Conservation (phyloP, 305 asterid species). For the Nicotiana rustica region DNA sequence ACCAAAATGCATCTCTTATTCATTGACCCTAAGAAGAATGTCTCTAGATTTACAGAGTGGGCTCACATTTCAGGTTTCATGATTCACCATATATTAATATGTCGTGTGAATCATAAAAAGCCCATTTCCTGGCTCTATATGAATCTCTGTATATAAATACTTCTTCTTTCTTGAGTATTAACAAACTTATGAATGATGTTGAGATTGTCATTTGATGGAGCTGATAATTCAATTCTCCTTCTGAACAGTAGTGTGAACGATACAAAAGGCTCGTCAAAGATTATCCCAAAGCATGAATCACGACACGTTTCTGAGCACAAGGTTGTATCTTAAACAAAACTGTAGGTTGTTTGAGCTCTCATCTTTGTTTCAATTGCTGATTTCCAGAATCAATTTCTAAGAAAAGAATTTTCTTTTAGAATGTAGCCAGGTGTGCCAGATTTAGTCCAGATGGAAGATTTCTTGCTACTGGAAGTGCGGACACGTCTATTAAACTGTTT, state of each 20-base stretch:
- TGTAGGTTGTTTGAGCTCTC: conserved; percentile 30
- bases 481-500: conserved; percentile 83
- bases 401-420: conserved; percentile 47
- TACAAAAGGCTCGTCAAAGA: conserved; percentile 73
- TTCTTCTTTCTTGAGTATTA: not conserved
- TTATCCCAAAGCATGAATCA: conserved; percentile 78
- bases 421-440: conserved; percentile 86
- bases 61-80: not conserved
- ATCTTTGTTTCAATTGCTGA: conserved; percentile 27
- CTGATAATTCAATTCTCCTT: conserved; percentile 34
- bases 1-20: not conserved
- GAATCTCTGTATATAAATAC: not conserved
- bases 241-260: conserved; percentile 61
- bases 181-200: not conserved
- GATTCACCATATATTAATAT: conserved; percentile 18
- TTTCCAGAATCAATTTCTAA: conserved; percentile 35
- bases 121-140: not conserved
- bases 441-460: conserved; percentile 91
- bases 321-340: conserved; percentile 51
- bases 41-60: conserved; percentile 9
- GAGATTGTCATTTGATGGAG: conserved; percentile 22
- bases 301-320: conserved; percentile 88
- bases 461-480: conserved; percentile 92
- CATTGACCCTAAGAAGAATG: not conserved
- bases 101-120: not conserved